A percentile compares a stretch with the other conserved stretches of the same genome.
Evolutionary conservation across 2,329 filamentous ascomycete genomes (phyloP).

Genomic region (Calonectria leucothoes): DNA sequence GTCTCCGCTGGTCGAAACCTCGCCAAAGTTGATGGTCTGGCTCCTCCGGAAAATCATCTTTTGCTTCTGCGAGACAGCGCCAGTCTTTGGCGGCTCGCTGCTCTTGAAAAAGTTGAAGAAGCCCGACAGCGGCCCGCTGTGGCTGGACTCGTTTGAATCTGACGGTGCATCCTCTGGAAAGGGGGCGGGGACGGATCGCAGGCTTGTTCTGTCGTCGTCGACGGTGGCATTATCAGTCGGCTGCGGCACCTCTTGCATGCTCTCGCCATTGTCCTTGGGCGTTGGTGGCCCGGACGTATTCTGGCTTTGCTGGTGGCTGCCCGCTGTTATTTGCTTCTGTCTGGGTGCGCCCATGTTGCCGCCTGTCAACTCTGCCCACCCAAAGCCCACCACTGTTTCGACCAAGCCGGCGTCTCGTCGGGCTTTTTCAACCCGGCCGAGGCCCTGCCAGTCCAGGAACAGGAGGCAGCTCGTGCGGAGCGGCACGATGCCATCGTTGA

Average conservation of each 20-base stretch:
- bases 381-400: conserved; percentile 92
- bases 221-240: conserved; percentile 73
- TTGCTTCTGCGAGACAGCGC: conserved; percentile 67
- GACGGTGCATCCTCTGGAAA: conserved; percentile 40
- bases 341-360: conserved; percentile 65
- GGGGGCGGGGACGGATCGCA: conserved; percentile 57
- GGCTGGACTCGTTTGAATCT: conserved; percentile 45
- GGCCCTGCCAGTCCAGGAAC: conserved; percentile 95
- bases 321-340: conserved; percentile 55
- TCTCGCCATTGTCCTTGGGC: conserved; percentile 45
- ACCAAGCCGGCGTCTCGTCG: conserved; percentile 91
- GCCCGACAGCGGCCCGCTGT: conserved; percentile 66
- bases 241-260: conserved; percentile 74
- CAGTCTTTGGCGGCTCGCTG: conserved; percentile 62
- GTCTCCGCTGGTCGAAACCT: conserved; percentile 13
- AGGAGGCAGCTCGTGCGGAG: conserved; percentile 94
- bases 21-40: conserved; percentile 70
- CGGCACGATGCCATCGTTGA: conserved; percentile 97
- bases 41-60: conserved; percentile 80
- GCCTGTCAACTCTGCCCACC: conserved; percentile 91
- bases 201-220: conserved; percentile 73
- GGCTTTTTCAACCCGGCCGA: conserved; percentile 94
- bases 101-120: conserved; percentile 81
- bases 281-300: conserved; percentile 50
- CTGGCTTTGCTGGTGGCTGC: conserved; percentile 46